Percentiles rank a stretch among this genome's conserved stretches.
phyloP scores from a whole-genome alignment of 2,329 filamentous ascomycete species.

The Gaeumannomyces sp. region DNA sequence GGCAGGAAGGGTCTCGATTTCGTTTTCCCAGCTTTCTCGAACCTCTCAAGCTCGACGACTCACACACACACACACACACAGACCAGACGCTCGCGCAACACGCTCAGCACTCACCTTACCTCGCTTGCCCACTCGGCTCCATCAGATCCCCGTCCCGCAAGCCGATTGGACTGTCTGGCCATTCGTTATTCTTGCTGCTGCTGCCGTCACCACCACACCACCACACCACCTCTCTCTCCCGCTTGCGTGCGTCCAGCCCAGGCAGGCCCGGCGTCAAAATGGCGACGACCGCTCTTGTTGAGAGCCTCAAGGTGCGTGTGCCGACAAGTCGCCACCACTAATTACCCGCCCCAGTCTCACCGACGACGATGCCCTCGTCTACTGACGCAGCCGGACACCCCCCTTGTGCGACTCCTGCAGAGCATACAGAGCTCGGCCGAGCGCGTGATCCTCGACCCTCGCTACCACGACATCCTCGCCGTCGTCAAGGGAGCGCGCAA shows the following conservation, averaged over 20 bases:
- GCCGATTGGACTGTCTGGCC: too few species aligned
- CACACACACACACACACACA: too few species aligned
- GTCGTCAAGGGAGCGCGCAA: constrained; percentile 92
- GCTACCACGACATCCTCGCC: constrained; percentile 77
- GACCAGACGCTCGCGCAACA: too few species aligned
- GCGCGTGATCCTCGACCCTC: constrained; percentile 71
- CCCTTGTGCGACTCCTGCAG: not conserved
- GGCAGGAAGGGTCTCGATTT: not conserved
- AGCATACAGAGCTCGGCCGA: constrained; percentile 49
- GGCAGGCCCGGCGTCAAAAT: not conserved
- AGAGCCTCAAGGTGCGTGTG: not conserved
- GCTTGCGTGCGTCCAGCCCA: not conserved
- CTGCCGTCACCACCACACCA: not conserved
- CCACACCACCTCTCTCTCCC: not conserved
- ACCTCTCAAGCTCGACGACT: not conserved
- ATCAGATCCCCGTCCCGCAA: too few species aligned
- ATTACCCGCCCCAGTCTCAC: not conserved
- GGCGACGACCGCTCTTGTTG: not conserved
- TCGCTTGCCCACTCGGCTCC: too few species aligned
- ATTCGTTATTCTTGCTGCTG: not conserved
- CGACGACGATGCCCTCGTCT: not conserved
- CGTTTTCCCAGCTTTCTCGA: not conserved
- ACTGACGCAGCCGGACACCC: not conserved
- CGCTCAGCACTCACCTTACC: too few species aligned
- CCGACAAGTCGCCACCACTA: too few species aligned